Conservation (phyloP, 805 yeast species). For the Kuraishia capsulata region DNA sequence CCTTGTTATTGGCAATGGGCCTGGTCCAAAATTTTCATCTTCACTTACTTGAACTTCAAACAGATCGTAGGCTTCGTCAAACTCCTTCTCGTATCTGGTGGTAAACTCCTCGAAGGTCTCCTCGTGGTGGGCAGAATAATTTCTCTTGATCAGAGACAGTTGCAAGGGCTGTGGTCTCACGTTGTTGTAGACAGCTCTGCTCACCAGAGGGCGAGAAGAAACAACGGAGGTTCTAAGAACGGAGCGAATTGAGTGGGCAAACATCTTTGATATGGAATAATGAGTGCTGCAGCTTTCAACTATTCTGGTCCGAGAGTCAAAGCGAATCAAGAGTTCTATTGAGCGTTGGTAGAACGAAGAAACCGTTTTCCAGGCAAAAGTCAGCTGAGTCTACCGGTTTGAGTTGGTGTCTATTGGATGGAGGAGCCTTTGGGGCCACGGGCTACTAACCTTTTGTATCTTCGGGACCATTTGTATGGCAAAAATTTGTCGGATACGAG, state of each 20-base stretch:
- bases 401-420: background rate
- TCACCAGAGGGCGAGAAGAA: constrained; percentile 1
- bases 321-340: too few species aligned
- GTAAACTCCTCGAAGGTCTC: constrained; percentile 95
- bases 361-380: too few species aligned
- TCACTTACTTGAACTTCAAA: constrained; percentile 60
- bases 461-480: background rate
- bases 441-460: background rate
- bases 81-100: constrained; percentile 83
- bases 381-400: background rate
- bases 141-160: constrained; percentile 28
- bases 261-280: constrained; percentile 1
- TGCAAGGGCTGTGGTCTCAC: background rate
- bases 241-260: constrained; percentile 3
- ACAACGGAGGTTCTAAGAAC: constrained; percentile 1
- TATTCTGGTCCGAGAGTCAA: background rate
- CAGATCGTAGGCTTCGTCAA: constrained; percentile 85
- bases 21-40: background rate
- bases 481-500: too few species aligned
- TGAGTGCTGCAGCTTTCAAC: background rate
- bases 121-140: constrained; percentile 79
- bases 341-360: too few species aligned
- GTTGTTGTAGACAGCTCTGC: constrained; percentile 1
- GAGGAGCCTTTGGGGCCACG: background rate
- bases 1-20: background rate